Percentiles rank a stretch among this genome's conserved stretches.
phyloP scores from a whole-genome alignment of 306 rosid genomes.

The Leucaena leucocephala region DNA sequence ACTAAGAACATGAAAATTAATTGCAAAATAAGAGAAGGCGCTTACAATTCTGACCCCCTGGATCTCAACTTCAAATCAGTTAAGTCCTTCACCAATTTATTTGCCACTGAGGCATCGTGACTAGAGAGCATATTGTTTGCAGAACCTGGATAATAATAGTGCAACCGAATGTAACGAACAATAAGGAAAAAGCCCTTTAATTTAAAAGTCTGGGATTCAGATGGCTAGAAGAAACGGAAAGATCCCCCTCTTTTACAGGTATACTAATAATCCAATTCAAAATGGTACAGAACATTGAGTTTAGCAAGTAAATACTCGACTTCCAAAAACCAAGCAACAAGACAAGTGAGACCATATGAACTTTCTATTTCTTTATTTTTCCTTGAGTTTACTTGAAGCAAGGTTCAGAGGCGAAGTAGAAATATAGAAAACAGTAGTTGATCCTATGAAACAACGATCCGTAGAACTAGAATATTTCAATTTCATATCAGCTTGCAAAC shows the following conservation, averaged over 20 bases:
- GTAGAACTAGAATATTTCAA: not conserved
- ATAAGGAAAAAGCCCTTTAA: not conserved
- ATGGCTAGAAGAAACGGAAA: not conserved
- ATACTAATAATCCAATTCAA: not conserved
- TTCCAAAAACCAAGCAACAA: not conserved
- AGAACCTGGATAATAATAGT: constrained; percentile 52
- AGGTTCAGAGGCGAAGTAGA: not conserved
- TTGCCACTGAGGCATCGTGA: constrained; percentile 68
- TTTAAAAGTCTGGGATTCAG: not conserved
- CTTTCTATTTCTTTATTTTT: not conserved
- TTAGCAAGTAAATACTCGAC: not conserved
- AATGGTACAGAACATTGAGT: not conserved
- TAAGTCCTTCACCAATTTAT: constrained; percentile 63
- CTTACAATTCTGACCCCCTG: constrained; percentile 50
- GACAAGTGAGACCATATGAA: constrained; percentile 12
- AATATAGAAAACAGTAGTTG: not conserved
- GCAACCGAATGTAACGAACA: not conserved
- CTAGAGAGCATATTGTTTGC: constrained; percentile 72
- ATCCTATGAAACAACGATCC: not conserved
- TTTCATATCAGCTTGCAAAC: not conserved
- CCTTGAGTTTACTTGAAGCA: not conserved
- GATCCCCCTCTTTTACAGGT: too few species aligned
- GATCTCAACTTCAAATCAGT: constrained; percentile 45
- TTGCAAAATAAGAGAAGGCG: not conserved
- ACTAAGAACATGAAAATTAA: not conserved